A percentile compares a stretch with the other conserved stretches of the same genome.
Evolutionary conservation across 257 asterid species (phyloP).

Genomic region (Gentiana dahurica): DNA sequence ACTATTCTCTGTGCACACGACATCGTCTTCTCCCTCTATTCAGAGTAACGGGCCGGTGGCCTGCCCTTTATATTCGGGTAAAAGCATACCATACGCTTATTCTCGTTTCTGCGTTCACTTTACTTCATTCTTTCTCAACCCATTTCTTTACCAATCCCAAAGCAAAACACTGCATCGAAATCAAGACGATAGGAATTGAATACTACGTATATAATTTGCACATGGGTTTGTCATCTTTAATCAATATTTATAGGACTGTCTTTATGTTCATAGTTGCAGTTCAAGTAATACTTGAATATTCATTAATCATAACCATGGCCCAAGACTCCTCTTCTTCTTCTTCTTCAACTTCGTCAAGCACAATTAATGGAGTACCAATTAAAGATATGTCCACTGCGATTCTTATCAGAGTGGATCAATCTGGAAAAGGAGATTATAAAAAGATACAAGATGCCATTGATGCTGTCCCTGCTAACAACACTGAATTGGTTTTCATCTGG

Average conservation of each 20-base stretch:
- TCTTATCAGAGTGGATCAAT: constrained; percentile 36
- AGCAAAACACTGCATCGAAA: constrained; percentile 6
- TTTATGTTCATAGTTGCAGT: constrained; percentile 1
- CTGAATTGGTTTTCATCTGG: constrained; percentile 24
- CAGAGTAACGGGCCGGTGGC: too few species aligned
- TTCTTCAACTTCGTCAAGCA: too few species aligned
- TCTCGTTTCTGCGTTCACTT: constrained; percentile 14
- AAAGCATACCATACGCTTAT: not conserved
- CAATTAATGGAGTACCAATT: not conserved
- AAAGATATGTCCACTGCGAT: constrained; percentile 27
- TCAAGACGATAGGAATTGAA: constrained; percentile 5
- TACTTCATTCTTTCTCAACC: constrained; percentile 15
- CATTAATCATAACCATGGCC: constrained; percentile 25
- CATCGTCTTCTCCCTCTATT: not conserved
- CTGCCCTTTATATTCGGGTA: too few species aligned
- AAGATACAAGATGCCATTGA: constrained; percentile 44
- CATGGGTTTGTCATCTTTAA: constrained; percentile 17
- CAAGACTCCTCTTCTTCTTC: not conserved
- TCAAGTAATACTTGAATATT: not conserved
- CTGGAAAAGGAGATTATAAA: constrained; percentile 30
- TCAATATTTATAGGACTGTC: constrained; percentile 4
- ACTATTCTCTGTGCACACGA: constrained; percentile 24
- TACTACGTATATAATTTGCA: constrained; percentile 13
- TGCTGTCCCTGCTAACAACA: constrained; percentile 31
- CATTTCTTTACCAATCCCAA: constrained; percentile 6